Evolutionary conservation across 1,284 basidiomycete species (phyloP), one percentile per base, ranked within the genome.

Genomic region (Ustilago tritici): DNA sequence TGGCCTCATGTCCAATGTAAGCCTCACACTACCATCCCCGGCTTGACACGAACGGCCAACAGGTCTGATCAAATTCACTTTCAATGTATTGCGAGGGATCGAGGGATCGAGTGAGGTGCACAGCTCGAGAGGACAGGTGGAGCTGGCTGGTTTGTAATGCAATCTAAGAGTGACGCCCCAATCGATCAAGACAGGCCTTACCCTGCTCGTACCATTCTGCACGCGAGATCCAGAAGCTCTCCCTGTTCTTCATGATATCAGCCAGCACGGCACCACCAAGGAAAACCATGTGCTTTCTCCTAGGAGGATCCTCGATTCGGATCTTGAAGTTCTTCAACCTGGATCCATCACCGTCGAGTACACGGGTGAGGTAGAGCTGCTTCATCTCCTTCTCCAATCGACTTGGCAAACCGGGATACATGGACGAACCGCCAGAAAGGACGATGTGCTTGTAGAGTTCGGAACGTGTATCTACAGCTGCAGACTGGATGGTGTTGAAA

Each of bases 261-360:
- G 95, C 95, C 28, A 87, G 67, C 12, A 87, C 87, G 2, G 86
- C 96, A 61, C 96, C 96, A 43, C 97, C 96, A 12, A 99, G 90
- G 91, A 98, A 99, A 60, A 98, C 96, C 95, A 98, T 98, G 76
- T 98, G 95, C 88, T 98, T 98, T 87, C 97, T 91, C 84, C 95
- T 92, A 34, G 96, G 96, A 19, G 96, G 95, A 87, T 99, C 96
- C 88, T 99, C 96, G 84, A 99, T 98, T 53, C 93, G 91, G 86
- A 98, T 95, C 89, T 99, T 99, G 90, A 99, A 99, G 92, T 98
- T 95, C 95, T 98, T 95, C 80, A 99, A 87, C 60, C 97, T 90
- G 38, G 91, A 88, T 0, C 94, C 92, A 85, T 99, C 93, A n/a
- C 93, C 92, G 61, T 90, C 89, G 56, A 99, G 89, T 14, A 98